Evolutionary conservation across 805 yeast genomes (phyloP).

Genomic region (Saturnispora dispora): DNA sequence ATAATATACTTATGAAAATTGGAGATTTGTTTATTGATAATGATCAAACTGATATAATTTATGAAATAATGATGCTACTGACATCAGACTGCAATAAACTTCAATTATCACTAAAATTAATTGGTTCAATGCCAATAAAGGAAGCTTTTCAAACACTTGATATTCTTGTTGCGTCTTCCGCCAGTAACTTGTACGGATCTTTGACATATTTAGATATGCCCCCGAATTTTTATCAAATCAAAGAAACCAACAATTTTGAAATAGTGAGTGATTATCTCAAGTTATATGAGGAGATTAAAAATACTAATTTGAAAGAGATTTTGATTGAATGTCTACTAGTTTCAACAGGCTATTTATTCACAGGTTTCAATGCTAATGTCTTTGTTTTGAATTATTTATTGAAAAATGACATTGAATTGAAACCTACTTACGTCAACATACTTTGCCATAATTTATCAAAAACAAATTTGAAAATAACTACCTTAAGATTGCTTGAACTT

Average conservation of each 20-base stretch:
- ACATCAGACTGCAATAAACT: slow-evolving; percentile 3
- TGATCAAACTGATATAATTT: slow-evolving; percentile 8
- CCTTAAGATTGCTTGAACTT: slow-evolving; percentile 10
- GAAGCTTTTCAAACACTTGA: slow-evolving; percentile 6
- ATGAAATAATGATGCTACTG: slow-evolving; percentile 7
- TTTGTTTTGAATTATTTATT: slow-evolving; percentile 12
- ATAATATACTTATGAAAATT: slow-evolving; percentile 2
- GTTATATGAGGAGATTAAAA: neutral
- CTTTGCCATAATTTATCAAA: slow-evolving; percentile 15
- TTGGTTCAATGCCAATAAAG: slow-evolving; percentile 7
- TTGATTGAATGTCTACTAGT: slow-evolving; percentile 15
- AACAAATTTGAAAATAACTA: slow-evolving; percentile 16
- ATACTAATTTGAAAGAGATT: slow-evolving; percentile 8
- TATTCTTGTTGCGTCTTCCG: neutral
- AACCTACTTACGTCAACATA: slow-evolving; percentile 12
- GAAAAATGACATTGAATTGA: slow-evolving; percentile 7
- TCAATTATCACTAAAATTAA: slow-evolving; percentile 6
- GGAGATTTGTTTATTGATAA: slow-evolving; percentile 6
- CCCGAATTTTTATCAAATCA: slow-evolving; percentile 4
- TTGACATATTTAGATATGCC: slow-evolving; percentile 9
- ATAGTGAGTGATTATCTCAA: slow-evolving; percentile 6
- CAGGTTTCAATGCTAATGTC: slow-evolving; percentile 14
- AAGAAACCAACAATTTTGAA: slow-evolving; percentile 8
- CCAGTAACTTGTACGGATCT: neutral
- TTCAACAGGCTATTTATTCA: slow-evolving; percentile 14